Percentiles rank a stretch among this genome's conserved stretches.
Evolutionary conservation across 345 rosid genomes (phyloP).

Genomic region (Turnera subulata): DNA sequence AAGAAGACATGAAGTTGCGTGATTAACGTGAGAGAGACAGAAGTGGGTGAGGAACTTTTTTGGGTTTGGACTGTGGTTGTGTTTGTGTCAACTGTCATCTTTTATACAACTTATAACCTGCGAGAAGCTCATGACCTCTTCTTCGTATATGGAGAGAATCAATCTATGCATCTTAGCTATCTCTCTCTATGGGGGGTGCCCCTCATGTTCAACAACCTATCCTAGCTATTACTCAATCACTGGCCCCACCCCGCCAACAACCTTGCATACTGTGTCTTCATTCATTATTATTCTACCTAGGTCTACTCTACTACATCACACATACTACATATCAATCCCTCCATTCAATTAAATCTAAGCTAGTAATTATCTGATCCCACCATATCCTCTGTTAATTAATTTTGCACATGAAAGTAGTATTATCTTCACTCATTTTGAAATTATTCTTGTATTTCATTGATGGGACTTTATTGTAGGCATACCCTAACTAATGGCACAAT

Average conservation of each 20-base stretch:
- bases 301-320: too few relatives aligned
- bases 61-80: constrained; percentile 13
- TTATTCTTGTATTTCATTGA: too few relatives aligned
- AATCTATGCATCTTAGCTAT: neutral
- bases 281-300: neutral
- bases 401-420: too few relatives aligned
- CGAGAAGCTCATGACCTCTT: constrained; percentile 48
- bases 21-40: constrained; percentile 42
- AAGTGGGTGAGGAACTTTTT: constrained; percentile 17
- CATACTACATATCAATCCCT: too few relatives aligned
- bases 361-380: too few relatives aligned
- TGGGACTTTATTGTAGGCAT: too few relatives aligned
- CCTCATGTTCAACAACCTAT: constrained; percentile 1
- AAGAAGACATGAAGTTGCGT: constrained; percentile 28
- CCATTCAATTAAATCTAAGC: too few relatives aligned
- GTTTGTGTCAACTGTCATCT: constrained; percentile 31
- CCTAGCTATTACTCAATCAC: neutral
- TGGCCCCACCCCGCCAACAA: constrained; percentile 16
- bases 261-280: constrained; percentile 1
- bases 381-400: too few relatives aligned
- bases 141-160: neutral
- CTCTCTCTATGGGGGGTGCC: constrained; percentile 11
- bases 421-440: too few relatives aligned
- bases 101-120: constrained; percentile 14
- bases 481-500: too few relatives aligned